Percentiles rank a stretch among this genome's conserved stretches.
Conservation (phyloP, 805 yeast species). For the Tetrapisispora namnaoensis region DNA sequence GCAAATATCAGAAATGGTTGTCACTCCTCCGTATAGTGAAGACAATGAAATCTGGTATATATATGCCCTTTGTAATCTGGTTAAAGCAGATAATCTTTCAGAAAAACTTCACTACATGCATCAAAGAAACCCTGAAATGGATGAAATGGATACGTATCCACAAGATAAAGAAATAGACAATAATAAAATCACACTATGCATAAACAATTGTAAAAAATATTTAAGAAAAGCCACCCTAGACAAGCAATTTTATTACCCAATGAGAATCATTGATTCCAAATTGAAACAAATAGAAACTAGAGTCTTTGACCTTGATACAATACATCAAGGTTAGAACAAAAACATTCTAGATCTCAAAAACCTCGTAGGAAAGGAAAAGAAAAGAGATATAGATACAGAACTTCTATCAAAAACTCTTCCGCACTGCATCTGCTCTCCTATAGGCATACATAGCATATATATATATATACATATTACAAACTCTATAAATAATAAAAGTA, state of each 20-base stretch:
- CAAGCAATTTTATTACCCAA: not conserved
- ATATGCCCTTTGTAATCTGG: conserved; percentile 19
- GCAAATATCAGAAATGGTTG: conserved; percentile 19
- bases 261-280: not conserved
- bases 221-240: conserved; percentile 1
- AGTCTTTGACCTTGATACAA: not conserved
- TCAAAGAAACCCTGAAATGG: not conserved
- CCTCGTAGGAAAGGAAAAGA: no score
- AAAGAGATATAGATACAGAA: no score
- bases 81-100: conserved; percentile 17
- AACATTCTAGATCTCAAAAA: no score
- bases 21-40: conserved; percentile 28
- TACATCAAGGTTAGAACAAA: not conserved
- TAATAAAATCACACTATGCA: not conserved
- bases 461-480: no score
- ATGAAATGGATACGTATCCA: not conserved
- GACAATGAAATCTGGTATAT: conserved; percentile 27
- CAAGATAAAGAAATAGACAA: not conserved
- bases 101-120: not conserved
- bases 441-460: no score
- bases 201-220: conserved; percentile 1
- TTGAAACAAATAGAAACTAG: conserved; percentile 1
- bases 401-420: no score
- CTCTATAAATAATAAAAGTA: no score
- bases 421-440: no score